These are phyloP conservation scores for Hypoxylon sp. DNA, from an alignment of 2,329 filamentous ascomycete species.

Conservation along the genomic window DNA sequence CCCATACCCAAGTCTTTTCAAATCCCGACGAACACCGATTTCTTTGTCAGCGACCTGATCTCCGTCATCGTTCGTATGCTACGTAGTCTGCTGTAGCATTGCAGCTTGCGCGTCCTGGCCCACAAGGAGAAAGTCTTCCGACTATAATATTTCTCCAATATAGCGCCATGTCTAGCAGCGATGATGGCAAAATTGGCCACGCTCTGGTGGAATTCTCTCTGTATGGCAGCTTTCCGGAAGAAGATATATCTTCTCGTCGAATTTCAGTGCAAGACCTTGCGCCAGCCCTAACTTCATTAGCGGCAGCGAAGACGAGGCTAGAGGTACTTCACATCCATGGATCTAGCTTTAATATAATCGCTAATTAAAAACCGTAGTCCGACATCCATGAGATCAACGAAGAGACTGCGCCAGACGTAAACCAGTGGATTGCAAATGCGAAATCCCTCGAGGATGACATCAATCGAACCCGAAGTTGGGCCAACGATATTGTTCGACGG, in stretches of 20 bases:
- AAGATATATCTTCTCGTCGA: constrained; percentile 59
- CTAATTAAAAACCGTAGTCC: constrained; percentile 60
- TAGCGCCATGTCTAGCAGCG: constrained; percentile 52
- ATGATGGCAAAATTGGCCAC: constrained; percentile 62
- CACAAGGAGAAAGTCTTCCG: neutral
- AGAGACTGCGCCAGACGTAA: constrained; percentile 83
- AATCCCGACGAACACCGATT: constrained; percentile 6
- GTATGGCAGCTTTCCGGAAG: constrained; percentile 64
- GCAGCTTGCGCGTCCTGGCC: constrained; percentile 1
- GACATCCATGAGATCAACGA: constrained; percentile 84
- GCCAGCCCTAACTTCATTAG: constrained; percentile 60
- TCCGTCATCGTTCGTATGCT: constrained; percentile 13
- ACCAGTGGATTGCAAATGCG: constrained; percentile 88
- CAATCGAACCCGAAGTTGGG: constrained; percentile 81
- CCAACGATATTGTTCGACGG: constrained; percentile 84
- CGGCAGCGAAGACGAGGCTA: constrained; percentile 61
- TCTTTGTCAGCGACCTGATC: constrained; percentile 8
- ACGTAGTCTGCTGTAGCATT: neutral
- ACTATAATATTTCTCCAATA: neutral
- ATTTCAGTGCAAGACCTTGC: constrained; percentile 58
- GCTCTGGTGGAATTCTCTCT: constrained; percentile 76
- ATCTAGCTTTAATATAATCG: neutral
- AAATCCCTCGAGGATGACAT: constrained; percentile 90
- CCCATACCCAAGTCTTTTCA: neutral
- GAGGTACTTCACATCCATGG: constrained; percentile 56